A percentile compares a stretch with the other conserved stretches of the same genome.
Evolutionary conservation across 768 basidiomycete genomes (phyloP).

Genomic region (Boletales sp.): DNA sequence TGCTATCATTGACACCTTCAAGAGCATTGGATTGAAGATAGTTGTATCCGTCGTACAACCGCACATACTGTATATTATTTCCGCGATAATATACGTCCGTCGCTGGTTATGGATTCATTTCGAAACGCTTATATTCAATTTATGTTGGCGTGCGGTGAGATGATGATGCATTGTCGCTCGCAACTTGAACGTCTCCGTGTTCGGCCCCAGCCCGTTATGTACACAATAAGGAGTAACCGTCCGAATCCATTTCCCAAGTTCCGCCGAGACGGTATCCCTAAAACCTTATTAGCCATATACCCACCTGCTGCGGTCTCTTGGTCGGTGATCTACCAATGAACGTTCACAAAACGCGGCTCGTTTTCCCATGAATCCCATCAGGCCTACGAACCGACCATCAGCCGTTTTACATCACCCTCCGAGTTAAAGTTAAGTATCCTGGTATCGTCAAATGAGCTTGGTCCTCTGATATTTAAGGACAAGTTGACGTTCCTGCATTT

Average conservation of each 20-base stretch:
- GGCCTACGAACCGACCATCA: conserved; percentile 26
- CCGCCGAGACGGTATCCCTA: conserved; percentile 19
- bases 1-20: too few relatives aligned
- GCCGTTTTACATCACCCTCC: conserved; percentile 32
- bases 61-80: neutral
- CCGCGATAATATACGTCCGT: neutral
- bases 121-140: conserved; percentile 3
- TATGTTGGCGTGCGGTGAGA: neutral
- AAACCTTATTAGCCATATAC: conserved; percentile 28
- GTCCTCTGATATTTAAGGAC: conserved; percentile 30
- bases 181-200: neutral
- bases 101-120: conserved; percentile 1
- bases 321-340: conserved; percentile 24
- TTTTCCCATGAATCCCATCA: conserved; percentile 26
- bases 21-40: too few relatives aligned
- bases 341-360: conserved; percentile 1
- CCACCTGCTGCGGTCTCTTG: conserved; percentile 14
- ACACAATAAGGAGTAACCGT: conserved; percentile 2
- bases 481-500: conserved; percentile 11
- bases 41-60: too few relatives aligned
- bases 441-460: conserved; percentile 16
- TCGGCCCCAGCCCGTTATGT: neutral
- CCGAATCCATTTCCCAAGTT: neutral
- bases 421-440: conserved; percentile 28
- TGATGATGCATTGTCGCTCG: conserved; percentile 4